Evolutionary conservation across 2,329 filamentous ascomycete genomes (phyloP).

Genomic region (Chalaropsis ovoidea): DNA sequence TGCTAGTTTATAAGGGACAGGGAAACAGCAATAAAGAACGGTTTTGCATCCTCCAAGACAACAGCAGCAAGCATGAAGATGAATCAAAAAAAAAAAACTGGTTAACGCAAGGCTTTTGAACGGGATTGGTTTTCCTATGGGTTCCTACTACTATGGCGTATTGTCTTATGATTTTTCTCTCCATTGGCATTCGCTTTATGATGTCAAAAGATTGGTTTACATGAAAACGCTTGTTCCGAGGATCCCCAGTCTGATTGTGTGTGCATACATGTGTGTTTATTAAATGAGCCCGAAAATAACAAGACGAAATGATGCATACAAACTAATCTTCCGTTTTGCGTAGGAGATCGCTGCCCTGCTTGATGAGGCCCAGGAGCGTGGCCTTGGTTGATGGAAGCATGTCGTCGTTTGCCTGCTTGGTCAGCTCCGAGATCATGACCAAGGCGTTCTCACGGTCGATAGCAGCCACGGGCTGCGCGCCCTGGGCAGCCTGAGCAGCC

Average conservation of each 20-base stretch:
- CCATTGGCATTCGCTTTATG: slow-evolving; percentile 11
- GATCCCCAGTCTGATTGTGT: slow-evolving; percentile 4
- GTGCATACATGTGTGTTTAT: background rate
- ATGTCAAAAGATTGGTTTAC: slow-evolving; percentile 12
- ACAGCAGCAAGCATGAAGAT: slow-evolving; percentile 20
- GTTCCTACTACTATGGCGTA: slow-evolving; percentile 29
- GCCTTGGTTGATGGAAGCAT: slow-evolving; percentile 35
- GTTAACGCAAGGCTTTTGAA: slow-evolving; percentile 30
- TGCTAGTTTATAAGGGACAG: slow-evolving; percentile 25
- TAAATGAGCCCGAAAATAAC: background rate
- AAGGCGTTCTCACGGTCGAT: slow-evolving; percentile 51
- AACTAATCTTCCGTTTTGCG: slow-evolving; percentile 27
- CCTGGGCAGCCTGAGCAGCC: slow-evolving; percentile 13
- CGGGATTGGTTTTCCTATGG: slow-evolving; percentile 34
- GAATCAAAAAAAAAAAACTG: slow-evolving; percentile 25
- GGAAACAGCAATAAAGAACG: slow-evolving; percentile 29
- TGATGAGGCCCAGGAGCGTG: slow-evolving; percentile 42
- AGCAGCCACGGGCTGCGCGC: background rate
- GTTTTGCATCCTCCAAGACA: slow-evolving; percentile 31
- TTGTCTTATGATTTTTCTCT: slow-evolving; percentile 24
- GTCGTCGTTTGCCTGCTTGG: slow-evolving; percentile 37
- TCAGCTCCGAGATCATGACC: slow-evolving; percentile 47
- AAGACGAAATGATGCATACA: background rate
- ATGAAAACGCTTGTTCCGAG: slow-evolving; percentile 6
- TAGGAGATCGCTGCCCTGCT: slow-evolving; percentile 41